Base-by-base conservation (phyloP, 768 basidiomycete genomes). In the Mycena kentingensis region DNA sequence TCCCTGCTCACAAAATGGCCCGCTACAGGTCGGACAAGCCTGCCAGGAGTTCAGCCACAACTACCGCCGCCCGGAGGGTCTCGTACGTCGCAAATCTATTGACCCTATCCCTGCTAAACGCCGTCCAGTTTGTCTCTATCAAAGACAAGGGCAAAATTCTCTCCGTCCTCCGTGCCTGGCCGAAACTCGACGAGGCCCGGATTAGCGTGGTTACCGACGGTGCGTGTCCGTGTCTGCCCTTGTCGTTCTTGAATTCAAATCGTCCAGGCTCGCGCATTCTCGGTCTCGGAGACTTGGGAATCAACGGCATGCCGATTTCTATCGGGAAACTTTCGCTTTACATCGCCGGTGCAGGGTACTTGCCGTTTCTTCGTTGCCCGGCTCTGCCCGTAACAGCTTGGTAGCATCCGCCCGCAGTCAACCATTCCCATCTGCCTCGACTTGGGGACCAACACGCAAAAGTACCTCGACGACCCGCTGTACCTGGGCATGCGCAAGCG, bases 201-300 rank as follows among this genome's bases (percentile, higher is more conserved):
- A 95, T 97, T 58, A 82, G 84, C 45, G 94, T 98, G 34, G 93
- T 97, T 24, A 97, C 94, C 0, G 94, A 96, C 69, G 94, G 93
- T 75, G 60, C 54, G 77, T 37, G 51, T 31, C 39, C 38, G 47
- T 43, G 7, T 34, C 22, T 28, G 38, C 19, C 31, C 18, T 29
- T 51, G 46, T 49, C 26, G 51, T 28, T 31, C 35, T 51, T 63
- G 70, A 51, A 71, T 68, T 54, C 60, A 65, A 24, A 58, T 50
- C 38, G 27, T 21, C n/a, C 58, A 83, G 91, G 88, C 29, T 91
- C 89, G 16, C 85, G 94, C 41, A 94, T 96, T 61, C 80, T 97
- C 29, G 94, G 94, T 51, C 72, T 97, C 18, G 94, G 90, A 15
- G 89, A 90, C 62, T 81, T 90, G 36, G 88, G 89, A 29, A 79